Evolutionary conservation across 306 rosid species (phyloP).

Genomic region (Lathyrus tuberosus): DNA sequence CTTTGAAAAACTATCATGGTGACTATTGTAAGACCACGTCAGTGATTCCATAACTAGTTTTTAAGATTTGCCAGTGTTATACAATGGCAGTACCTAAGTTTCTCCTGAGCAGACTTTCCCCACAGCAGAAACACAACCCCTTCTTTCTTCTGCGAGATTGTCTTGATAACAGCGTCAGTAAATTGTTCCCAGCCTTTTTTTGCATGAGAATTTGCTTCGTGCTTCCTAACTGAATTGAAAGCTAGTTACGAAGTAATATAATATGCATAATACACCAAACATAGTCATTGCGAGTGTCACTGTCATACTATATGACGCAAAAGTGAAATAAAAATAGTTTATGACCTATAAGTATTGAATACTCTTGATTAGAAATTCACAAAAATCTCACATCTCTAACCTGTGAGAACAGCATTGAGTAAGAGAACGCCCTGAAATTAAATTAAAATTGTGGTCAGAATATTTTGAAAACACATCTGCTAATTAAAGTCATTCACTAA

Average conservation of each 20-base stretch:
- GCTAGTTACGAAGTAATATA: constrained; percentile 6
- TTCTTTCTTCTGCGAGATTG: constrained; percentile 78
- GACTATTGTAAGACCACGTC: constrained; percentile 15
- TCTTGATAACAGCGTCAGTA: constrained; percentile 83
- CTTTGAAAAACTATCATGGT: constrained; percentile 13
- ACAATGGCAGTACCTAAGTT: constrained; percentile 58
- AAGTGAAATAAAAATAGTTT: not conserved
- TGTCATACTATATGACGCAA: constrained; percentile 3
- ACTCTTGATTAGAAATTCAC: constrained; percentile 5
- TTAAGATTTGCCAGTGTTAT: not conserved
- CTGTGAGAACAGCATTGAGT: constrained; percentile 95
- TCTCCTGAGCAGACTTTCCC: constrained; percentile 94
- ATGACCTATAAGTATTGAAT: not conserved
- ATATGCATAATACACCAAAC: constrained; percentile 26
- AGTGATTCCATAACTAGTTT: constrained; percentile 16
- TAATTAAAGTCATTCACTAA: not conserved
- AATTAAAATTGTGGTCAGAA: constrained; percentile 40
- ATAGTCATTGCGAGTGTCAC: not conserved
- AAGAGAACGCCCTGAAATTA: constrained; percentile 83
- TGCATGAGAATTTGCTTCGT: constrained; percentile 91
- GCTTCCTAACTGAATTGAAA: constrained; percentile 70
- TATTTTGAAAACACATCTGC: not conserved
- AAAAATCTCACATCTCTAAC: constrained; percentile 47
- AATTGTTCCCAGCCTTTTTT: constrained; percentile 97
- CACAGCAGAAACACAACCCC: constrained; percentile 88